These are phyloP conservation scores for Fusarium newnesense DNA, from an alignment of 2,329 filamentous ascomycete genomes.

Conservation along the genomic window DNA sequence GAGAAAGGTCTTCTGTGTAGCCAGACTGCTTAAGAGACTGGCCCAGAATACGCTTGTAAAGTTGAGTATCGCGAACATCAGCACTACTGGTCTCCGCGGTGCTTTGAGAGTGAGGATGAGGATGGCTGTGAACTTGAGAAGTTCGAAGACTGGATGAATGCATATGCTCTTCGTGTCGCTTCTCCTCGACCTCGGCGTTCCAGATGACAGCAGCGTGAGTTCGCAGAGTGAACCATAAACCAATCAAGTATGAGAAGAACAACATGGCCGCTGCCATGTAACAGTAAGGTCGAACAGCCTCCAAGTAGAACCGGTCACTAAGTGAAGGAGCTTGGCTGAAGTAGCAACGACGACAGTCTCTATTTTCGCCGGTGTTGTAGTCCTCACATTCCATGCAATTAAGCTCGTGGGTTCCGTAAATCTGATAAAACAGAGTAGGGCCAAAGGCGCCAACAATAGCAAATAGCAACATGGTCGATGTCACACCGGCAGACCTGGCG, in stretches of 20 bases:
- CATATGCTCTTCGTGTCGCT: constrained; percentile 68
- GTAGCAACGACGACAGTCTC: constrained; percentile 92
- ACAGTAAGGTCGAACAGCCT: constrained; percentile 93
- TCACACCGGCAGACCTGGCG: constrained; percentile 93
- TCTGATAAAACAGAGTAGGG: constrained; percentile 97
- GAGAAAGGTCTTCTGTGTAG: constrained; percentile 61
- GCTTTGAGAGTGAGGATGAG: constrained; percentile 52
- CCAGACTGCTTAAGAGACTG: constrained; percentile 90
- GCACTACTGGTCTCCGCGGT: constrained; percentile 59
- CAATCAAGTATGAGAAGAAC: constrained; percentile 93
- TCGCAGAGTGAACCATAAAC: constrained; percentile 92
- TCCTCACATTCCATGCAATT: constrained; percentile 78
- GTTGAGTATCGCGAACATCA: constrained; percentile 85
- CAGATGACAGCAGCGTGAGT: constrained; percentile 98
- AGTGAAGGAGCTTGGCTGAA: constrained; percentile 89
- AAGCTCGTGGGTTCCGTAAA: constrained; percentile 96
- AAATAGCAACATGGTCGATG: constrained; percentile 97
- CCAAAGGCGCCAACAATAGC: constrained; percentile 95
- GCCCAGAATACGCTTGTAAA: constrained; percentile 93
- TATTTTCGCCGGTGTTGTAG: constrained; percentile 51
- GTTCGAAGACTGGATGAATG: constrained; percentile 48
- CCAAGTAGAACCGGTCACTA: constrained; percentile 86
- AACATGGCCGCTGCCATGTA: constrained; percentile 87
- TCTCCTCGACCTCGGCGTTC: constrained; percentile 86
- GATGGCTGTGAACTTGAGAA: constrained; percentile 50